A percentile compares a stretch with the other conserved stretches of the same genome.
These are phyloP conservation scores for Westerdykella aurantiaca DNA, from an alignment of 2,329 filamentous ascomycete species.

Conservation along the genomic window DNA sequence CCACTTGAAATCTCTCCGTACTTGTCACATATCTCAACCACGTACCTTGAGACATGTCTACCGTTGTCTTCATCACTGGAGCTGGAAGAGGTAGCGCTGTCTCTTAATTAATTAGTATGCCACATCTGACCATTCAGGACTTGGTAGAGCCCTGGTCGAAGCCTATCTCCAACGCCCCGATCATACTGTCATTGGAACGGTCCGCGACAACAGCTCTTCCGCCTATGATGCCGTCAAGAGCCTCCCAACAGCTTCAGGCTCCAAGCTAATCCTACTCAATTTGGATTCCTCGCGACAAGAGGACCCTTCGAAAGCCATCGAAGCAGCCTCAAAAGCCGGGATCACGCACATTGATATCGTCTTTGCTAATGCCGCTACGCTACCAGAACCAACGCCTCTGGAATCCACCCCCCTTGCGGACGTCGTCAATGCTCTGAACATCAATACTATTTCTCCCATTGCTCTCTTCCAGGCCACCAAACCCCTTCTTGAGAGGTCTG, in stretches of 20 bases:
- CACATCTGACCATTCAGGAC: constrained; percentile 4
- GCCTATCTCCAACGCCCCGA: constrained; percentile 10
- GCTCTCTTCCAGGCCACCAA: constrained; percentile 32
- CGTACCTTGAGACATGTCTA: constrained; percentile 1
- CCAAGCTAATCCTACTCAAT: constrained; percentile 5
- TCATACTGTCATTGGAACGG: constrained; percentile 14
- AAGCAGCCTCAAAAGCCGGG: constrained; percentile 24
- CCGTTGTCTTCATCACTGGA: constrained; percentile 6
- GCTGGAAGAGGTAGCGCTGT: constrained; percentile 2
- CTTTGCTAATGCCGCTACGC: constrained; percentile 48
- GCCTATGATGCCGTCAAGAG: constrained; percentile 2
- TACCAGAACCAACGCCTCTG: constrained; percentile 27
- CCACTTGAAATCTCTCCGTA: no score
- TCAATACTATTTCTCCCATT: constrained; percentile 38
- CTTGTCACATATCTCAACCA: no score
- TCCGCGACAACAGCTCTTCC: constrained; percentile 5
- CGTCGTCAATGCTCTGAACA: constrained; percentile 35
- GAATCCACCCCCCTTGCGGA: constrained; percentile 33
- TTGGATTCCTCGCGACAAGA: constrained; percentile 1
- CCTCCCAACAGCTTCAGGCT: constrained; percentile 7
- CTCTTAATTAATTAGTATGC: no score
- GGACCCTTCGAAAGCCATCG: constrained; percentile 6
- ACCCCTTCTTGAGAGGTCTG: constrained; percentile 32
- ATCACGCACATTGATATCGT: constrained; percentile 46
- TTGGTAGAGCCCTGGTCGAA: constrained; percentile 7